A percentile compares a stretch with the other conserved stretches of the same genome.
phyloP scores from a whole-genome alignment of 352 stramenopile species.

The Pythium sp. region DNA sequence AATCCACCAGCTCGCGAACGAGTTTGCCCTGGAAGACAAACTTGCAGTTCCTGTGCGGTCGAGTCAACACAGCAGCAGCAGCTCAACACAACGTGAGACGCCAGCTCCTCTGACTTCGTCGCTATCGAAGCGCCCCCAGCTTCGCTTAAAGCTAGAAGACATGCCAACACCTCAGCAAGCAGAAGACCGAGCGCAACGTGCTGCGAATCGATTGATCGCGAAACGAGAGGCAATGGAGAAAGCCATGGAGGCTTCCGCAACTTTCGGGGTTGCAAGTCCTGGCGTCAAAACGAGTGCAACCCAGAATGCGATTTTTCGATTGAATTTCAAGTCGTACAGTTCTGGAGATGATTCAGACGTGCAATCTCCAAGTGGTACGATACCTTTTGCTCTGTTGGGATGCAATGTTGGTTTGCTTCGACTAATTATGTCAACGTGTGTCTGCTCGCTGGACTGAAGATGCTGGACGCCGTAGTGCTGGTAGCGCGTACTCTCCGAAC shows the following conservation, averaged over 20 bases:
- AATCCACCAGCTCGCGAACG: slow-evolving; percentile 32
- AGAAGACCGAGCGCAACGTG: slow-evolving; percentile 72
- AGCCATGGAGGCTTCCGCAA: slow-evolving; percentile 33
- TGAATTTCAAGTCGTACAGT: slow-evolving; percentile 74
- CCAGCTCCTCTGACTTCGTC: slow-evolving; percentile 14
- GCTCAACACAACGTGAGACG: neutral
- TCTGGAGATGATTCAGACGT: slow-evolving; percentile 66
- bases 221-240: slow-evolving; percentile 72
- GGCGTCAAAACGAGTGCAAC: slow-evolving; percentile 32
- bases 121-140: slow-evolving; percentile 49
- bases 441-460: slow-evolving; percentile 19
- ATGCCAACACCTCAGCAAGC: slow-evolving; percentile 87
- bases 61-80: neutral
- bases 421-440: neutral
- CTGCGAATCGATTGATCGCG: slow-evolving; percentile 68
- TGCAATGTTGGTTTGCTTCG: neutral
- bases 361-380: slow-evolving; percentile 59
- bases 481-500: slow-evolving; percentile 86
- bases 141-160: slow-evolving; percentile 81
- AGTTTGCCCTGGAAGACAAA: slow-evolving; percentile 59
- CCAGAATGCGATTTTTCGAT: slow-evolving; percentile 58
- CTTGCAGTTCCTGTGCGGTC: slow-evolving; percentile 10
- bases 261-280: slow-evolving; percentile 16
- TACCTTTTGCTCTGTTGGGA: neutral
- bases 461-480: slow-evolving; percentile 54